Conservation (phyloP, 2,329 filamentous ascomycete species). For the Trichoderma koningii region DNA sequence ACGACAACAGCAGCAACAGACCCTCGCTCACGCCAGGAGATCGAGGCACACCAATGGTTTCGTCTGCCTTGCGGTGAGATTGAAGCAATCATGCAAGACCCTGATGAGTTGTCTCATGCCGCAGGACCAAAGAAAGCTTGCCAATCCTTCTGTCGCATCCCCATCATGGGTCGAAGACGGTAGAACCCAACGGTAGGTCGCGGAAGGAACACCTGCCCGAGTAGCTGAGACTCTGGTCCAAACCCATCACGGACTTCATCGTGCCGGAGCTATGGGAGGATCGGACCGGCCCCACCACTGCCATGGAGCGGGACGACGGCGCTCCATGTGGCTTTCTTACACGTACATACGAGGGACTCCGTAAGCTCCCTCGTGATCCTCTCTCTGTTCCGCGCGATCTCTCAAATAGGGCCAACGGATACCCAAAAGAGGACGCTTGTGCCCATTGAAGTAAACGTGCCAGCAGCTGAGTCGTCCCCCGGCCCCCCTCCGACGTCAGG, state of each 20-base stretch:
- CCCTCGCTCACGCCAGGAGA: conserved; percentile 13
- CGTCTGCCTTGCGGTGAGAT: conserved; percentile 22
- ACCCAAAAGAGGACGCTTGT: conserved; percentile 8
- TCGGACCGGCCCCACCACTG: conserved; percentile 24
- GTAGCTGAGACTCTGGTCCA: conserved; percentile 12
- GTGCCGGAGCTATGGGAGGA: conserved; percentile 25
- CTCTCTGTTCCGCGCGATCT: not conserved
- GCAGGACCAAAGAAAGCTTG: conserved; percentile 22
- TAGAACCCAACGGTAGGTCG: conserved; percentile 22
- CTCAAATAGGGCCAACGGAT: conserved; percentile 8
- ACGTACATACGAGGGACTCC: conserved; percentile 13
- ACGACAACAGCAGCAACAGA: conserved; percentile 18
- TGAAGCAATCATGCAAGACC: conserved; percentile 18
- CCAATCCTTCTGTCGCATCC: conserved; percentile 7
- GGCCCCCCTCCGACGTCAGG: conserved; percentile 15
- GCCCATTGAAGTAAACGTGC: conserved; percentile 17
- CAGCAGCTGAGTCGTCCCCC: conserved; percentile 20
- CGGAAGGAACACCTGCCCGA: conserved; percentile 12
- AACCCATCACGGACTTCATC: conserved; percentile 20
- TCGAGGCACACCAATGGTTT: conserved; percentile 20
- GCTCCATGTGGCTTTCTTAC: conserved; percentile 25
- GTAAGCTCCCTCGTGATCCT: conserved; percentile 24
- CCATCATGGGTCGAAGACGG: conserved; percentile 18
- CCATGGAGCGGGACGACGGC: conserved; percentile 18
- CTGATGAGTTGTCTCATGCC: conserved; percentile 24